Percentiles rank a stretch among this genome's conserved stretches.
Conservation (phyloP, 2,329 filamentous ascomycete species). For the Penicillium vulpinum region DNA sequence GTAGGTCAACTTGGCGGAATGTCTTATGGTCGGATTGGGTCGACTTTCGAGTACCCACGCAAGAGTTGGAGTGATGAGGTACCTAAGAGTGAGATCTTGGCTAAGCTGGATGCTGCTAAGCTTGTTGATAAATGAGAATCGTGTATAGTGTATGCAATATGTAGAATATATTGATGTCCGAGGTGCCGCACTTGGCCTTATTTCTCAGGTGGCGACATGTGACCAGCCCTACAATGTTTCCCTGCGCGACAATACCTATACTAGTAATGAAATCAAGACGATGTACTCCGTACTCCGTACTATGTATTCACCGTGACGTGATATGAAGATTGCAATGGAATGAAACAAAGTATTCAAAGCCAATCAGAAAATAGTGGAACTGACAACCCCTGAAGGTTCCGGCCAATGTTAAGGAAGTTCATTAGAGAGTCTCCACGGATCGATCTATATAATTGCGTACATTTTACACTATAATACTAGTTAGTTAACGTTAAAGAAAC, state of each 20-base stretch:
- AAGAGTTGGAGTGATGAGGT: conserved; percentile 22
- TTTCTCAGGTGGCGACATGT: neutral
- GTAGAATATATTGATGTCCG: neutral
- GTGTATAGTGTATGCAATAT: neutral
- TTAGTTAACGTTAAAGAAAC: neutral
- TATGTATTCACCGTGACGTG: too few relatives aligned
- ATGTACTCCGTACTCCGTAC: too few relatives aligned
- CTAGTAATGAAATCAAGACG: neutral
- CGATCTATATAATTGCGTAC: neutral
- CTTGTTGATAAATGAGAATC: neutral
- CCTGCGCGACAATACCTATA: too few relatives aligned
- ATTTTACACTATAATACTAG: neutral
- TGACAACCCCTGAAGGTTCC: neutral
- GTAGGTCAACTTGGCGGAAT: conserved; percentile 81
- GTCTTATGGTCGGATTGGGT: conserved; percentile 68
- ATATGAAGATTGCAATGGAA: neutral
- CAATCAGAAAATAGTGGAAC: neutral
- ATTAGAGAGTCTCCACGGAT: neutral
- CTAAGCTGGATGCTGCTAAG: conserved; percentile 15
- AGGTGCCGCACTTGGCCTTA: neutral
- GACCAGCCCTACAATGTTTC: too few relatives aligned
- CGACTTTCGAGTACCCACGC: conserved; percentile 68
- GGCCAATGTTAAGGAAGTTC: neutral
- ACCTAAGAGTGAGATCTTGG: conserved; percentile 19
- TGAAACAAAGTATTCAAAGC: neutral